Conservation (phyloP, 495 filamentous ascomycete genomes). For the Pyrenula massariospora region DNA sequence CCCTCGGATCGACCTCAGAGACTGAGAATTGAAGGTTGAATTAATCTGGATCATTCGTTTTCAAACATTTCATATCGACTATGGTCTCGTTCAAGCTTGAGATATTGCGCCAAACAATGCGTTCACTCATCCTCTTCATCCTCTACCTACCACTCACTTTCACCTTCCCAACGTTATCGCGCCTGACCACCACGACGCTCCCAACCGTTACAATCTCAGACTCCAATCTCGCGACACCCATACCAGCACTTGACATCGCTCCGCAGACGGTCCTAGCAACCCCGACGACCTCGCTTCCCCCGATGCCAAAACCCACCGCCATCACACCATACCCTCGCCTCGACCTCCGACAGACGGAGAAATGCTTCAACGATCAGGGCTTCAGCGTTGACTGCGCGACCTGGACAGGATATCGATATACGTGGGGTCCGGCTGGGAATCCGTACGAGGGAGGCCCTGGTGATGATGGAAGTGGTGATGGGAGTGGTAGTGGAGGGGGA, state of each 20-base stretch:
- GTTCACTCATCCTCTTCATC: not conserved
- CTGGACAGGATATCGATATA: not conserved
- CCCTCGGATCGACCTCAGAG: no score
- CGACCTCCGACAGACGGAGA: not conserved
- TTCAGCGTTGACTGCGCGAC: conserved; percentile 1
- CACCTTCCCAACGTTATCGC: not conserved
- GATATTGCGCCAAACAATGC: no score
- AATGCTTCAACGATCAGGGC: conserved; percentile 1
- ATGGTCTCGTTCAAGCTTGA: no score
- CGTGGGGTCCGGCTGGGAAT: not conserved
- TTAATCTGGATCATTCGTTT: no score
- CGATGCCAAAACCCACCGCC: not conserved
- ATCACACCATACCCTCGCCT: not conserved
- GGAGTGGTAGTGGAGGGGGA: not conserved
- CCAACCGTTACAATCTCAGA: not conserved
- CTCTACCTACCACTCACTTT: not conserved
- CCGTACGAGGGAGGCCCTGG: not conserved
- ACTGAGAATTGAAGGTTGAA: no score
- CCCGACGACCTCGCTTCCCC: not conserved
- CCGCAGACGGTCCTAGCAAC: not conserved
- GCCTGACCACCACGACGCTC: not conserved
- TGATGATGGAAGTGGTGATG: not conserved
- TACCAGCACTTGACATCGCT: not conserved
- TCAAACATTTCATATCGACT: no score
- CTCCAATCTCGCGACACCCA: not conserved